A percentile compares a stretch with the other conserved stretches of the same genome.
Evolutionary conservation across 192 early-diverging fungal genomes (phyloP).

Genomic region (Podochytrium sp.): DNA sequence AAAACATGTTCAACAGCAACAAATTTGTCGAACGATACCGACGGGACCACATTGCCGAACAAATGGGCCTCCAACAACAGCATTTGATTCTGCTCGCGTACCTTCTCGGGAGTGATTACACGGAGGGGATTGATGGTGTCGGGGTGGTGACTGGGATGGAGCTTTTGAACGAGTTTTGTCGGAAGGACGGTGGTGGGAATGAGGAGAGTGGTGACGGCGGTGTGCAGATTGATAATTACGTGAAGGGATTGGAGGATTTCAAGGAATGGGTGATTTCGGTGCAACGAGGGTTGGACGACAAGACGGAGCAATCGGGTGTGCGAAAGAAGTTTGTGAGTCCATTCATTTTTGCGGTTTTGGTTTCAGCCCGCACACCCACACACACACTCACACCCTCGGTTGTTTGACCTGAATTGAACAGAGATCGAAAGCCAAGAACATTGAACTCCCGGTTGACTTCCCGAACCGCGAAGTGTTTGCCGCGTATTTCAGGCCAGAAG

Average conservation of each 20-base stretch:
- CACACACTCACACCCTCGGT: not conserved
- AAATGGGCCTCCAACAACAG: constrained; percentile 70
- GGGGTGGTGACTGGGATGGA: constrained; percentile 91
- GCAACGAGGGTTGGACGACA: constrained; percentile 34
- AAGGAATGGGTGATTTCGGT: constrained; percentile 62
- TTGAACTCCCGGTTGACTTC: constrained; percentile 76
- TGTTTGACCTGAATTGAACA: not conserved
- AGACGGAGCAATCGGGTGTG: not conserved
- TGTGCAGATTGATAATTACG: not conserved
- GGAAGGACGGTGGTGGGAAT: constrained; percentile 40
- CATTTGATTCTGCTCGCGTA: constrained; percentile 84
- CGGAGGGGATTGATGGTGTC: constrained; percentile 83
- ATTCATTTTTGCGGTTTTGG: not conserved
- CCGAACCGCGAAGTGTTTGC: constrained; percentile 76
- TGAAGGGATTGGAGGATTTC: constrained; percentile 56
- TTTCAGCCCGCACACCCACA: not conserved
- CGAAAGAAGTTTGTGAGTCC: constrained; percentile 12
- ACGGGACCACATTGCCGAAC: constrained; percentile 61
- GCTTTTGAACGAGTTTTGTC: constrained; percentile 76
- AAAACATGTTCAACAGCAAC: constrained; percentile 91
- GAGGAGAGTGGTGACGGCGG: constrained; percentile 44
- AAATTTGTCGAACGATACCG: constrained; percentile 88
- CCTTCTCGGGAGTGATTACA: constrained; percentile 97
- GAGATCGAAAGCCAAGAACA: constrained; percentile 53
- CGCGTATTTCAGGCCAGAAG: constrained; percentile 81